Evolutionary conservation across 2,329 filamentous ascomycete genomes (phyloP).

Genomic region (Cordyceps militaris): DNA sequence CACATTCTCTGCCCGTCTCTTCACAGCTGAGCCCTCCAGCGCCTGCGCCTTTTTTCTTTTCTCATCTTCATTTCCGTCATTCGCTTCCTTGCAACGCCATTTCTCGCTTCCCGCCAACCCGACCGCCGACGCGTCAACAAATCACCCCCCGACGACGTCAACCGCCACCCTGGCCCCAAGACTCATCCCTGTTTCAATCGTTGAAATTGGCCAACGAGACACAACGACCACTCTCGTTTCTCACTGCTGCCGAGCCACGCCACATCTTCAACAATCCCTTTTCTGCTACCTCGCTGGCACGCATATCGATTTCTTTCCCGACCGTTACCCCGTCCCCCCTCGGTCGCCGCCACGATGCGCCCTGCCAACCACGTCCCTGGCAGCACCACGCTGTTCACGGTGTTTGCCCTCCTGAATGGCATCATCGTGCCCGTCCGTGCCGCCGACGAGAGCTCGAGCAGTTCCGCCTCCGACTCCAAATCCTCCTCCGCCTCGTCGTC

Average conservation of each 20-base stretch:
- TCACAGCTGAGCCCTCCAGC: neutral
- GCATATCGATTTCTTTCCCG: neutral
- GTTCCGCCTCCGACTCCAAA: neutral
- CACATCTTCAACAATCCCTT: neutral
- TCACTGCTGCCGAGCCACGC: neutral
- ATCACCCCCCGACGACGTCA: too few species aligned
- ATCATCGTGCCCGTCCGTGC: slow-evolving; percentile 2
- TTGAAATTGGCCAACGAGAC: too few species aligned
- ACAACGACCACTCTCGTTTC: neutral
- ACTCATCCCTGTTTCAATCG: too few species aligned
- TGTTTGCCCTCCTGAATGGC: slow-evolving; percentile 4
- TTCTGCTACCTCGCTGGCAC: neutral
- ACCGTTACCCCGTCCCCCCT: neutral
- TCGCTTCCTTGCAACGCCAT: neutral
- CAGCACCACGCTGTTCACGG: slow-evolving; percentile 4
- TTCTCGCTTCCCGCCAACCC: neutral
- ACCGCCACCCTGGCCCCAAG: too few species aligned
- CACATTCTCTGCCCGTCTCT: neutral
- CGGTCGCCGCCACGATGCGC: neutral
- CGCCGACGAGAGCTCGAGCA: neutral
- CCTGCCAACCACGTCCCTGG: neutral
- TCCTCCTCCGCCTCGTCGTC: neutral
- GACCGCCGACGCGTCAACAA: neutral
- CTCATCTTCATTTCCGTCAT: neutral
- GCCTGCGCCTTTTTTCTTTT: neutral